phyloP scores from a whole-genome alignment of 305 asterid genomes.

The Coffea humblotiana region DNA sequence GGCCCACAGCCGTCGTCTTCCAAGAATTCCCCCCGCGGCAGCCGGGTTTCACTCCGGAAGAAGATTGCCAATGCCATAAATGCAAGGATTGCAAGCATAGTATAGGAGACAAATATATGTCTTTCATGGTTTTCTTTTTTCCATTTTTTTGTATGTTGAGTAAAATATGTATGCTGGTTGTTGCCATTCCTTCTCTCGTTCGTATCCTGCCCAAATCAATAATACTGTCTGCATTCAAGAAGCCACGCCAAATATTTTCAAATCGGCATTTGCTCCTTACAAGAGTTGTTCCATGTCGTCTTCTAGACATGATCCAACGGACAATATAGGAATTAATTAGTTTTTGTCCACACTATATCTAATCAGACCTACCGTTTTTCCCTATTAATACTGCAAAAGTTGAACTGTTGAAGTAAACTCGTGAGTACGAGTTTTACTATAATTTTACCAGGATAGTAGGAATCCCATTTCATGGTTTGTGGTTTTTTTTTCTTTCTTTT shows the following conservation, averaged over 20 bases:
- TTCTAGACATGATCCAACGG: neutral
- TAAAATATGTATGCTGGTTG: no score
- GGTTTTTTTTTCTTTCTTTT: no score
- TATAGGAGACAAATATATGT: neutral
- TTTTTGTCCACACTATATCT: no score
- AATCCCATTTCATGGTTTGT: no score
- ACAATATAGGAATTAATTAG: neutral
- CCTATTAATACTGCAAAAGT: no score
- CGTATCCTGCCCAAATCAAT: neutral
- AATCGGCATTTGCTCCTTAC: neutral
- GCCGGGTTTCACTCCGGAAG: neutral
- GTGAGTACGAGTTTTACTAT: no score
- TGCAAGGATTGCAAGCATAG: neutral
- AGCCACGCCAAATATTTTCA: neutral
- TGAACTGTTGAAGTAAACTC: no score
- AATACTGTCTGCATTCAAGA: neutral
- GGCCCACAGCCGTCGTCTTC: neutral
- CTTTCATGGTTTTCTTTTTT: neutral
- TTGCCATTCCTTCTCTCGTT: neutral
- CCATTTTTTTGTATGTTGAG: neutral
- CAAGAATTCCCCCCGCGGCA: neutral
- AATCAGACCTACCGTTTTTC: no score
- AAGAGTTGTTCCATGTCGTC: neutral
- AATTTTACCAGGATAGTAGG: no score
- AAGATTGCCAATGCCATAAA: slow-evolving; percentile 9